phyloP scores from a whole-genome alignment of 306 rosid genomes.

The Vigna mungo region DNA sequence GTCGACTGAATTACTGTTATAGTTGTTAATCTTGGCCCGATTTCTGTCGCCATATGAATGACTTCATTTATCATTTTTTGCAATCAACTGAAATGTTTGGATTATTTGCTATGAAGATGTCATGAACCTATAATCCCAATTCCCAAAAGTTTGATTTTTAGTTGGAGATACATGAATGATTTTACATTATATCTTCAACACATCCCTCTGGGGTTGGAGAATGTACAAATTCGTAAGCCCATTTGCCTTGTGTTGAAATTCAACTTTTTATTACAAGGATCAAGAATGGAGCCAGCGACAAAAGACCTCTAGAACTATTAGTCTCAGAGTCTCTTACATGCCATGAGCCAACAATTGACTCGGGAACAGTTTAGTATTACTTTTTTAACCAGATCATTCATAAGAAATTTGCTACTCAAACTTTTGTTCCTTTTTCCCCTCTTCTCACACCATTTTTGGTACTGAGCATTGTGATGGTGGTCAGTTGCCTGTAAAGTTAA shows the following conservation, averaged over 20 bases:
- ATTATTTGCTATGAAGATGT: constrained; percentile 14
- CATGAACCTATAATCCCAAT: neutral
- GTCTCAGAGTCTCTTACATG: neutral
- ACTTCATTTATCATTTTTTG: constrained; percentile 5
- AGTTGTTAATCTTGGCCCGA: neutral
- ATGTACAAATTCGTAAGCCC: too few relatives aligned
- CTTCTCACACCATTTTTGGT: constrained; percentile 15
- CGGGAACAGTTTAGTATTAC: neutral
- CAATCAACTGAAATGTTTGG: neutral
- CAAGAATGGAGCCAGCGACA: too few relatives aligned
- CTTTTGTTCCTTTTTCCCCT: neutral
- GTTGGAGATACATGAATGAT: neutral
- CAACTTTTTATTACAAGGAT: too few relatives aligned
- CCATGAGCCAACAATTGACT: neutral
- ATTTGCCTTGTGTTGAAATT: too few relatives aligned
- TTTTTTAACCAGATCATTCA: neutral
- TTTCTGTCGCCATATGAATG: neutral
- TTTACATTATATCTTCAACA: neutral
- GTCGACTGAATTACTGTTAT: constrained; percentile 9
- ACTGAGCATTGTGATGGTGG: constrained; percentile 9
- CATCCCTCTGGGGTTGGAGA: neutral
- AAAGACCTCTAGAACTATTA: too few relatives aligned
- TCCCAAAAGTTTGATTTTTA: neutral
- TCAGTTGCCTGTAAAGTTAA: constrained; percentile 31
- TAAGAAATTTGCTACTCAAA: too few relatives aligned